These are phyloP conservation scores for Talaromyces sp. DNA, from an alignment of 2,329 filamentous ascomycete genomes.

Conservation along the genomic window DNA sequence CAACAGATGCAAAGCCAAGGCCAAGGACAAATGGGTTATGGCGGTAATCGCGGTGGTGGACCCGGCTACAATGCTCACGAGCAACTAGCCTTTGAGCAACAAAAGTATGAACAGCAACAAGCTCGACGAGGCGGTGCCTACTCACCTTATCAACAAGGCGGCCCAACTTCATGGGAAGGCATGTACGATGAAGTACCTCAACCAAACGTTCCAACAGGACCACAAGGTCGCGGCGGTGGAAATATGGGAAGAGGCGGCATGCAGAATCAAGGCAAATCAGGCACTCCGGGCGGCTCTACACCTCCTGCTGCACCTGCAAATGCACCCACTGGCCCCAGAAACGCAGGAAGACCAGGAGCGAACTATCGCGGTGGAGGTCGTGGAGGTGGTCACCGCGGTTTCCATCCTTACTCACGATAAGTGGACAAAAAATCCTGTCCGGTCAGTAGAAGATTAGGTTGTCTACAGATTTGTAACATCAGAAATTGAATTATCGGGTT, in stretches of 20 bases:
- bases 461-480: not conserved
- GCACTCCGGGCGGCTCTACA: constrained; percentile 26
- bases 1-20: constrained; percentile 44
- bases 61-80: constrained; percentile 65
- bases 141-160: constrained; percentile 51
- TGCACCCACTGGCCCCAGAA: constrained; percentile 93
- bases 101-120: constrained; percentile 71
- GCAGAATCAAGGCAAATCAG: constrained; percentile 37
- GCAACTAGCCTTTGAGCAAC: constrained; percentile 71
- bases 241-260: constrained; percentile 41
- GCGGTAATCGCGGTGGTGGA: constrained; percentile 44
- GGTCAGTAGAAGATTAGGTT: not conserved
- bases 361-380: constrained; percentile 90
- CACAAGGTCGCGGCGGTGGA: constrained; percentile 46
- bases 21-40: constrained; percentile 37
- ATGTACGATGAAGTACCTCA: constrained; percentile 97
- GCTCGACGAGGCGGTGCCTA: constrained; percentile 50
- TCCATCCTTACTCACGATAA: constrained; percentile 68
- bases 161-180: constrained; percentile 88
- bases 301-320: constrained; percentile 62
- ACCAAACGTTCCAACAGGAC: constrained; percentile 60
- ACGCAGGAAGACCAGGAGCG: constrained; percentile 82
- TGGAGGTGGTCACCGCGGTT: constrained; percentile 67
- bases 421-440: not conserved
- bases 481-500: not conserved